These are phyloP conservation scores for Naematelia aurantialba DNA, from an alignment of 768 basidiomycete genomes.

Conservation along the genomic window DNA sequence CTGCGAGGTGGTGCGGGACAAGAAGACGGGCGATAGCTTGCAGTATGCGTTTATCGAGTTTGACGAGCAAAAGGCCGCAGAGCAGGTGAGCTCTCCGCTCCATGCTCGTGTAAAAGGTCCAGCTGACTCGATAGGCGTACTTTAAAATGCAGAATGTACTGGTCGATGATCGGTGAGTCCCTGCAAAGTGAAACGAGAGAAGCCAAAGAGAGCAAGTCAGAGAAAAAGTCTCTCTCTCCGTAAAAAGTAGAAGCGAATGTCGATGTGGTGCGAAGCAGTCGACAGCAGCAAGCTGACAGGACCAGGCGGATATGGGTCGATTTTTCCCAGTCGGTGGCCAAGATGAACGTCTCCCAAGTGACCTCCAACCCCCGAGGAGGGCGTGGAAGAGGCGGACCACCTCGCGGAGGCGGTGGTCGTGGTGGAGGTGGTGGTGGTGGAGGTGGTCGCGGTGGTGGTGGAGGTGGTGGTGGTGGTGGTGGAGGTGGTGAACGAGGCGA, in stretches of 20 bases:
- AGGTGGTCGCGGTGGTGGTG: conserved; percentile 42
- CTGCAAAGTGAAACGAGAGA: not conserved
- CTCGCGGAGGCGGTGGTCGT: conserved; percentile 37
- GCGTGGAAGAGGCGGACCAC: too few species aligned
- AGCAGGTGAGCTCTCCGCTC: conserved; percentile 63
- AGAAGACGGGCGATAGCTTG: conserved; percentile 88
- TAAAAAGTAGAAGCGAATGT: too few species aligned
- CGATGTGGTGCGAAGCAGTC: too few species aligned
- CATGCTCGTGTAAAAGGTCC: not conserved
- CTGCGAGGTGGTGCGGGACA: conserved; percentile 95
- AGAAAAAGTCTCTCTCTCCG: too few species aligned
- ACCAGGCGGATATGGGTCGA: conserved; percentile 92
- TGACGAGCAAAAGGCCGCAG: conserved; percentile 85
- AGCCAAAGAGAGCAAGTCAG: too few species aligned
- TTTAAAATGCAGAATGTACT: conserved; percentile 99
- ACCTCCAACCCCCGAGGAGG: conserved; percentile 54
- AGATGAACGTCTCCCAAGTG: conserved; percentile 72
- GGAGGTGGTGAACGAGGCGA: conserved; percentile 69
- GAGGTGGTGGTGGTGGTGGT: conserved; percentile 48
- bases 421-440: conserved; percentile 22
- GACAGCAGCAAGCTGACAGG: too few species aligned
- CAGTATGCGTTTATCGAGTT: conserved; percentile 99
- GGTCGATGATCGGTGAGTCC: conserved; percentile 71
- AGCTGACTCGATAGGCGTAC: conserved; percentile 60
- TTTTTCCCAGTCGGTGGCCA: conserved; percentile 95